Evolutionary conservation across 305 asterid genomes (phyloP).

Genomic region (Fraxinus sp.): DNA sequence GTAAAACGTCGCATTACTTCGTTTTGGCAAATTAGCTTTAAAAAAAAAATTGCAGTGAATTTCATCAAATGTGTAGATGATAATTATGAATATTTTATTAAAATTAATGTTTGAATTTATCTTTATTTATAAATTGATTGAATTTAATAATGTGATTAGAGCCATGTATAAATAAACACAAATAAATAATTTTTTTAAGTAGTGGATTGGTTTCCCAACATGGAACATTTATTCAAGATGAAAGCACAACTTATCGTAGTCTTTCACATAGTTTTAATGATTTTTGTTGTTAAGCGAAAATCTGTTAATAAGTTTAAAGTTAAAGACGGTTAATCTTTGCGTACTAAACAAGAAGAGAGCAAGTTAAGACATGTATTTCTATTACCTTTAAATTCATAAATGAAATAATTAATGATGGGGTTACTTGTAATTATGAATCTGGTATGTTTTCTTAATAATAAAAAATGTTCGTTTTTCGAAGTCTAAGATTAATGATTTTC

Average conservation of each 20-base stretch:
- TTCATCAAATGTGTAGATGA: neutral
- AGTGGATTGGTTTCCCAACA: too few species aligned
- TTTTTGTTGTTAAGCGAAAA: neutral
- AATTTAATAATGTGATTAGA: neutral
- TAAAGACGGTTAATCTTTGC: neutral
- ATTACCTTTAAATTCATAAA: neutral
- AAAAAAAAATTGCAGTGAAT: neutral
- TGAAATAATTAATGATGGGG: neutral
- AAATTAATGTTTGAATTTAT: neutral
- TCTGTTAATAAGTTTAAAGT: neutral
- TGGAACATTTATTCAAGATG: neutral
- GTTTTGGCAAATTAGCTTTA: neutral
- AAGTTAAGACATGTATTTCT: neutral
- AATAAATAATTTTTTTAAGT: too few species aligned
- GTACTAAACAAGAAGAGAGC: neutral
- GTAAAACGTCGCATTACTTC: neutral
- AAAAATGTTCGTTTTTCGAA: neutral
- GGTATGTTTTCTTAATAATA: too few species aligned
- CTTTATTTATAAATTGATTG: neutral
- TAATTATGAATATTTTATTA: too few species aligned
- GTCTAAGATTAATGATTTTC: neutral
- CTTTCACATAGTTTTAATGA: neutral
- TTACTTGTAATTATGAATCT: too few species aligned
- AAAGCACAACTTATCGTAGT: neutral
- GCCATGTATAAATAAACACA: neutral